Base-by-base conservation (phyloP, 2,329 filamentous ascomycete genomes). In the Kalaharituber pfeilii region DNA sequence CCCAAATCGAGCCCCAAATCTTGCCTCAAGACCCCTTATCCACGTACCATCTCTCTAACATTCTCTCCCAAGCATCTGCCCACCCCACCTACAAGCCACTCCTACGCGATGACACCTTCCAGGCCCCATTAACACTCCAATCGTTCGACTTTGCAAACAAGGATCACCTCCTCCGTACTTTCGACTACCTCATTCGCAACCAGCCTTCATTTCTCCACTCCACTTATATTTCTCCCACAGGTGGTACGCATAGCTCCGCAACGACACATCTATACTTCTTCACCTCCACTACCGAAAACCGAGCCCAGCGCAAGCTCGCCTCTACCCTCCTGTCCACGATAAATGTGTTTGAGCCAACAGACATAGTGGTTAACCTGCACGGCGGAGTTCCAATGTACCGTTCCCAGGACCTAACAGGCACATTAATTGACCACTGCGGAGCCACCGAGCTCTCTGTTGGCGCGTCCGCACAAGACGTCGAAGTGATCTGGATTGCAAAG, bases 341-440 rank as follows among this genome's bases (percentile, higher is more conserved):
- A 3, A 64, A 67, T 0, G 18, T 71, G 0, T 57, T 72, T 1
- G 58, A 64, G 4, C 59, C 61, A 0, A 64, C 64, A 0, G 71
- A 73, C 55, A 70, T 70, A 65, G 64, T 69, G 3, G 18, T 72
- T 25, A 66, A 70, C 0, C 64, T 65, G 1, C 70, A 73, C 53
- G 60, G 55, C 1, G 60, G 60, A 1, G 69, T 69, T 0, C 50
- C 61, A 13, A 62, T 72, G 0, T 73, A 73, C 52, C 65, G 71
- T 68, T 70, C 70, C 0, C 58, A 72, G 0, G 71, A 73, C 33
- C 65, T 74, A 1, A 66, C 61, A 0, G 60, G 67, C 0, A 71
- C 73, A 20, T 61, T 67, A 0, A 50, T 70, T 9, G 71, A 73
- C 42, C 69, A 68, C 52, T 69, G 69, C 0, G 70, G 70, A 0